A percentile compares a stretch with the other conserved stretches of the same genome.
Conservation (phyloP, 257 asterid genomes). For the Knoxia roxburghii region DNA sequence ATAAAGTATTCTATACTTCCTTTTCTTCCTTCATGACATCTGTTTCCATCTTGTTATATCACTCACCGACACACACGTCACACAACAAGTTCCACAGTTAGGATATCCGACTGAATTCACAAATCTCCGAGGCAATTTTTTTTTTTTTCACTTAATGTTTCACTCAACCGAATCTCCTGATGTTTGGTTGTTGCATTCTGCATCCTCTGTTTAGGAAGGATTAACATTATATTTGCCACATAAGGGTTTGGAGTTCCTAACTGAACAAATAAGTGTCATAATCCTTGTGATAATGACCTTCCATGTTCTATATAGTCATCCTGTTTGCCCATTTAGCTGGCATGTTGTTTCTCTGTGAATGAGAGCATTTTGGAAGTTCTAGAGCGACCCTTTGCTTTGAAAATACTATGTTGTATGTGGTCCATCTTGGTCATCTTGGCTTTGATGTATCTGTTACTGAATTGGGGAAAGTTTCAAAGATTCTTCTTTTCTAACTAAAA, state of each 20-base stretch:
- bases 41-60: too few relatives aligned
- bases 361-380: neutral
- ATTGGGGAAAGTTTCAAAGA: neutral
- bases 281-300: neutral
- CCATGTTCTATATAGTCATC: neutral
- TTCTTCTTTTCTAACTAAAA: neutral
- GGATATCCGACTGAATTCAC: neutral
- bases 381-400: neutral
- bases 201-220: neutral
- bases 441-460: neutral
- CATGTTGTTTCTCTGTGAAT: neutral
- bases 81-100: neutral
- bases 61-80: neutral
- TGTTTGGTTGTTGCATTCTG: neutral
- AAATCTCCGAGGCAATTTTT: neutral
- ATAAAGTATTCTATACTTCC: neutral
- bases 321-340: neutral
- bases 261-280: neutral
- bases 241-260: neutral
- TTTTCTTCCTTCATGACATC: neutral
- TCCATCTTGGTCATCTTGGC: slow-evolving; percentile 3
- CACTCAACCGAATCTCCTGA: neutral
- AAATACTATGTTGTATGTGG: neutral
- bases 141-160: neutral
- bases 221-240: neutral